Percentiles rank a stretch among this genome's conserved stretches.
phyloP scores from a whole-genome alignment of 352 stramenopile genomes.

The Thalassiosira pacifica region DNA sequence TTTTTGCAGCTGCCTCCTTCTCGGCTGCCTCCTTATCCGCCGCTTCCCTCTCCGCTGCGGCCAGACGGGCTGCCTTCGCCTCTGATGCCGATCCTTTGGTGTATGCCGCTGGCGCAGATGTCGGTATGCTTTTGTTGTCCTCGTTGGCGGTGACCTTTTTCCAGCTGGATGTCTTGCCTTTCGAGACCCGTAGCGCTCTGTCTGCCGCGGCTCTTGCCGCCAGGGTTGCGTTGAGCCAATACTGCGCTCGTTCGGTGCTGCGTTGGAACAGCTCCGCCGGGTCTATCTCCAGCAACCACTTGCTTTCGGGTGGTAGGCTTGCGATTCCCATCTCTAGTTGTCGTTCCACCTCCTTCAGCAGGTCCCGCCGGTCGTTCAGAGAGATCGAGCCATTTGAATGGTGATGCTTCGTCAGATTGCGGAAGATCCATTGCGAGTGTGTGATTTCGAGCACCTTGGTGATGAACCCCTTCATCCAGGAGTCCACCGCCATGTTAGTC shows the following conservation, averaged over 20 bases:
- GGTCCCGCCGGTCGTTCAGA: background rate
- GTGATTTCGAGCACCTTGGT: background rate
- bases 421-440: conserved; percentile 24
- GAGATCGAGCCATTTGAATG: background rate
- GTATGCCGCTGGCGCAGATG: too few relatives aligned
- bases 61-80: too few relatives aligned
- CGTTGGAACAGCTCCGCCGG: background rate
- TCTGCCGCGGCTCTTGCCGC: background rate
- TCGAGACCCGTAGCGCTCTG: background rate
- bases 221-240: background rate
- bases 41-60: too few relatives aligned
- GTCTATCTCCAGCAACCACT: background rate
- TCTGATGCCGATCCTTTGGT: too few relatives aligned
- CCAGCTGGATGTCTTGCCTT: background rate
- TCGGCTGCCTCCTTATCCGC: too few relatives aligned
- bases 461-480: background rate
- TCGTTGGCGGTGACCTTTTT: background rate
- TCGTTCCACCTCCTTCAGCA: background rate
- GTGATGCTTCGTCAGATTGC: conserved; percentile 7
- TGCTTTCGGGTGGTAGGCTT: background rate
- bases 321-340: background rate
- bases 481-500: background rate
- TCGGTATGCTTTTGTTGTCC: background rate
- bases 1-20: too few relatives aligned
- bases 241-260: background rate